These are phyloP conservation scores for Asterophora lycoperdoides DNA, from an alignment of 768 basidiomycete genomes.

Conservation along the genomic window DNA sequence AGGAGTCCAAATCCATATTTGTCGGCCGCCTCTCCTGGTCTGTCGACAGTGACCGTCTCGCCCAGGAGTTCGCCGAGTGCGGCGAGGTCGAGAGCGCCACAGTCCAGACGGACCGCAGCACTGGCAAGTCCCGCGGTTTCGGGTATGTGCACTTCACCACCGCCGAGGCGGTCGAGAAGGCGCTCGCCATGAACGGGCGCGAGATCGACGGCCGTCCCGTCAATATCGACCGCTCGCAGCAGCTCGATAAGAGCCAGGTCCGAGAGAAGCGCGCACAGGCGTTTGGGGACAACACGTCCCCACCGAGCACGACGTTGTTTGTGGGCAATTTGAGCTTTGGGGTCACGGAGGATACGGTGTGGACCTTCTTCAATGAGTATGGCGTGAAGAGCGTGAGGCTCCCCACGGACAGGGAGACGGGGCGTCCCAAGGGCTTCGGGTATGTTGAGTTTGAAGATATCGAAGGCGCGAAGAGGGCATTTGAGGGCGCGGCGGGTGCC, in stretches of 20 bases:
- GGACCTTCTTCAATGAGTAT: constrained; percentile 87
- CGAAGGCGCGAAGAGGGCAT: constrained; percentile 77
- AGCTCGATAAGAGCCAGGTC: constrained; percentile 49
- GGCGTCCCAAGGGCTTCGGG: constrained; percentile 90
- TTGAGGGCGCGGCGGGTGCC: constrained; percentile 58
- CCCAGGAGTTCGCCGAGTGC: constrained; percentile 82
- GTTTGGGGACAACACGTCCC: constrained; percentile 66
- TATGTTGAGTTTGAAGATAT: constrained; percentile 92
- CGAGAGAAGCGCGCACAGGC: constrained; percentile 69
- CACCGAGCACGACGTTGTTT: constrained; percentile 76
- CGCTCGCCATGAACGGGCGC: constrained; percentile 73
- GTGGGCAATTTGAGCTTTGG: constrained; percentile 87
- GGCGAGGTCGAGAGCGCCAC: constrained; percentile 88
- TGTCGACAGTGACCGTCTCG: constrained; percentile 93
- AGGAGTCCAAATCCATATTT: constrained; percentile 71
- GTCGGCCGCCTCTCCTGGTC: constrained; percentile 95
- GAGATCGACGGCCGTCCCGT: constrained; percentile 91
- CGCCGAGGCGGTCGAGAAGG: constrained; percentile 70
- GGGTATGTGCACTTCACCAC: constrained; percentile 79
- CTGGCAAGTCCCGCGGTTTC: constrained; percentile 81
- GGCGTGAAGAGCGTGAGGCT: constrained; percentile 86
- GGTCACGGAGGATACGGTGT: constrained; percentile 77
- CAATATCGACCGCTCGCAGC: constrained; percentile 78
- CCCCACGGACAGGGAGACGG: constrained; percentile 90
- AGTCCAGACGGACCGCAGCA: constrained; percentile 81